Evolutionary conservation across 2,329 filamentous ascomycete genomes (phyloP).

Genomic region (Fusarium pininemorale): DNA sequence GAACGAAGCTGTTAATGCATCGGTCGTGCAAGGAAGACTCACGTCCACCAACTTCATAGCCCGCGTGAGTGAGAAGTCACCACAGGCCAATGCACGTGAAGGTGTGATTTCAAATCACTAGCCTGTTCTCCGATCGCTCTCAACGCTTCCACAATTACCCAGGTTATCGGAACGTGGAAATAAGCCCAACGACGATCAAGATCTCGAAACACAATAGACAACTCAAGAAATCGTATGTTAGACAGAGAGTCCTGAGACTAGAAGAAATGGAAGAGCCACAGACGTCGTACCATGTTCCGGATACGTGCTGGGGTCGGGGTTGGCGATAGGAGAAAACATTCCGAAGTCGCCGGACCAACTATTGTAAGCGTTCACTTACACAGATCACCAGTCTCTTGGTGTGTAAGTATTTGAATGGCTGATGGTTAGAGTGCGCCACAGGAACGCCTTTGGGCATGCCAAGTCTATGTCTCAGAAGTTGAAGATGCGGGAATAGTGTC

Average conservation of each 20-base stretch:
- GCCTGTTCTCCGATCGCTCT: background rate
- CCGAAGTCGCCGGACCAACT: background rate
- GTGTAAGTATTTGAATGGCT: background rate
- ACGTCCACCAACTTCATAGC: no score
- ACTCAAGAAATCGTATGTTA: background rate
- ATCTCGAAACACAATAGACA: background rate
- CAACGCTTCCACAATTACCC: background rate
- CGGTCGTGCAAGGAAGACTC: no score
- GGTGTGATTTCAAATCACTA: background rate
- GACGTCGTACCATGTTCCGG: background rate
- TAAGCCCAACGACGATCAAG: background rate
- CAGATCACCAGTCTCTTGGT: background rate
- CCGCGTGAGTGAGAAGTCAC: no score
- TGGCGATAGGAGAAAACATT: slow-evolving; percentile 10
- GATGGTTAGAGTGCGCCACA: background rate
- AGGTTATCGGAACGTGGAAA: background rate
- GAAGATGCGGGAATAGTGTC: background rate
- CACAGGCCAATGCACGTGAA: background rate
- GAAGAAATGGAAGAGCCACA: background rate
- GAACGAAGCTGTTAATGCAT: no score
- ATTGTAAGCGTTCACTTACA: background rate
- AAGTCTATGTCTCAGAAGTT: background rate
- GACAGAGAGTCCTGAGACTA: background rate
- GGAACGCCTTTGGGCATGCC: background rate
- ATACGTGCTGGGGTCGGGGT: slow-evolving; percentile 23